Conservation (phyloP, 2,329 filamentous ascomycete species). For the Neonectria ditissima region DNA sequence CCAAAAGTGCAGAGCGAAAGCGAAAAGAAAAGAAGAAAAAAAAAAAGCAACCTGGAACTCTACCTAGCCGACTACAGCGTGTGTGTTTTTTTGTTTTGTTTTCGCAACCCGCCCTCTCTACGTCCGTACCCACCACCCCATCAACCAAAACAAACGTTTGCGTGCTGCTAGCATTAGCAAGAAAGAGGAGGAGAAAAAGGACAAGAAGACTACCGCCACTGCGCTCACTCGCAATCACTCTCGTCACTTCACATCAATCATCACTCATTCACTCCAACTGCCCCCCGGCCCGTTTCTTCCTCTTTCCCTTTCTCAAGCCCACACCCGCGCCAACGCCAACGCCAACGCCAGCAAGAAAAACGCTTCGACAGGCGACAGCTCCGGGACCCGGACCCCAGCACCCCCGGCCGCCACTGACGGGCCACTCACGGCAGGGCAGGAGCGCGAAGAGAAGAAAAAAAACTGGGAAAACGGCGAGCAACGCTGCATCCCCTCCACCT, state of each 20-base stretch:
- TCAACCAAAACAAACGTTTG: constrained; percentile 18
- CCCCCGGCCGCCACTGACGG: constrained; percentile 4
- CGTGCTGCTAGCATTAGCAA: background rate
- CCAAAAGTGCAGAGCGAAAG: constrained; percentile 15
- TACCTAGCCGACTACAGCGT: background rate
- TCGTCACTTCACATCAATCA: too few species aligned
- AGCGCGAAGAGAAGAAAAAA: constrained; percentile 15
- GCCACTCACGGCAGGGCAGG: constrained; percentile 6
- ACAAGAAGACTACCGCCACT: background rate
- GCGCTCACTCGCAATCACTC: background rate
- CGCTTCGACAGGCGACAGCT: constrained; percentile 6
- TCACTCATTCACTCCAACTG: too few species aligned
- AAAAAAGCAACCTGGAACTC: constrained; percentile 1
- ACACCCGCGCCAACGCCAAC: background rate
- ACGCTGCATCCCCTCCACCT: constrained; percentile 8
- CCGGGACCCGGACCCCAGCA: constrained; percentile 15
- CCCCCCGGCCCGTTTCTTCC: too few species aligned
- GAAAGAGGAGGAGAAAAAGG: constrained; percentile 1
- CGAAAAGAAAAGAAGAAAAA: background rate
- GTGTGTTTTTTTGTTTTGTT: constrained; percentile 16
- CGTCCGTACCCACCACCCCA: constrained; percentile 8
- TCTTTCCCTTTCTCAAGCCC: constrained; percentile 1
- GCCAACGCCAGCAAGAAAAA: constrained; percentile 1
- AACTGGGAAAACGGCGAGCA: constrained; percentile 22
- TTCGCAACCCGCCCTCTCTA: background rate